These are phyloP conservation scores for Russula earlei DNA, from an alignment of 768 basidiomycete genomes.

Conservation along the genomic window DNA sequence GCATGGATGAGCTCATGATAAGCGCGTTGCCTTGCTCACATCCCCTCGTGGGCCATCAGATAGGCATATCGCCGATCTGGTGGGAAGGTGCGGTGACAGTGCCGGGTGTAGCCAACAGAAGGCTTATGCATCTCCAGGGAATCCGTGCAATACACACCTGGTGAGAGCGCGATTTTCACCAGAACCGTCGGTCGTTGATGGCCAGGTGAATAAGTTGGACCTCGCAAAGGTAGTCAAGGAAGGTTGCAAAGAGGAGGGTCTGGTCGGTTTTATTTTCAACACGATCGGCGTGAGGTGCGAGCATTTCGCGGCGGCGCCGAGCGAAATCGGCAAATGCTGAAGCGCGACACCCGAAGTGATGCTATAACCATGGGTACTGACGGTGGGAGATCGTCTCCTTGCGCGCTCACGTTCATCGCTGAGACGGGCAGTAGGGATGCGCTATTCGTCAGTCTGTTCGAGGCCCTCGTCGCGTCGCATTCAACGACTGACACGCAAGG, in stretches of 20 bases:
- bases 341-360: constrained; percentile 37
- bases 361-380: constrained; percentile 88
- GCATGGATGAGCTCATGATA: constrained; percentile 28
- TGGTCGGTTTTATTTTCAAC: constrained; percentile 77
- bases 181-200: background rate
- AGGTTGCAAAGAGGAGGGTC: constrained; percentile 70
- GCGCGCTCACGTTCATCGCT: background rate
- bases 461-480: background rate
- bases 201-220: constrained; percentile 50
- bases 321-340: background rate
- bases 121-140: constrained; percentile 37
- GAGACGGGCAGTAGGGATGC: constrained; percentile 51
- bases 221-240: constrained; percentile 73
- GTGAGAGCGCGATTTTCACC: constrained; percentile 31
- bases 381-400: constrained; percentile 36
- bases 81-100: constrained; percentile 63
- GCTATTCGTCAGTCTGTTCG: constrained; percentile 58
- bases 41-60: constrained; percentile 35
- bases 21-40: background rate
- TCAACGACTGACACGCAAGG: background rate
- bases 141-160: constrained; percentile 79
- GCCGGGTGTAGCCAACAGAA: background rate
- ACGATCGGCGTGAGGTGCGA: constrained; percentile 73
- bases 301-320: background rate
- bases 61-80: constrained; percentile 85